A percentile compares a stretch with the other conserved stretches of the same genome.
Evolutionary conservation across 2,329 filamentous ascomycete species (phyloP).

Genomic region (Aspergillus clavatus): DNA sequence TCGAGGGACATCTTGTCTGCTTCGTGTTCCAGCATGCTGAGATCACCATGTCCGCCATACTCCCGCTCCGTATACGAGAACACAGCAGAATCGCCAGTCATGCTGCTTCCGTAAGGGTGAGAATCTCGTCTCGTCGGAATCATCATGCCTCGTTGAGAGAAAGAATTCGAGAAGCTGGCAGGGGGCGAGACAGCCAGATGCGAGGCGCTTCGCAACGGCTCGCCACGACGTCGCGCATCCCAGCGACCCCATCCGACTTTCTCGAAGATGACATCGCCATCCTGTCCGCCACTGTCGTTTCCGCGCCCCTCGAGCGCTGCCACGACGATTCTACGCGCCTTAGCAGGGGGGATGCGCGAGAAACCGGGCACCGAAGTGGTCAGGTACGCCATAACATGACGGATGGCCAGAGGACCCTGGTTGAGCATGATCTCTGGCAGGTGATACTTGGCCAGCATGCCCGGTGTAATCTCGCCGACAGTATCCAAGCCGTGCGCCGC

Average conservation of each 20-base stretch:
- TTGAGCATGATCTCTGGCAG: constrained; percentile 84
- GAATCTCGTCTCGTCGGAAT: constrained; percentile 39
- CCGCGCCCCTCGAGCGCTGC: constrained; percentile 77
- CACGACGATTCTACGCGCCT: constrained; percentile 88
- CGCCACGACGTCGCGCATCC: constrained; percentile 74
- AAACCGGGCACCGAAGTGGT: constrained; percentile 92
- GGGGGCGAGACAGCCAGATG: constrained; percentile 43
- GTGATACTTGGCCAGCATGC: constrained; percentile 81
- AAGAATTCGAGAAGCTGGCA: constrained; percentile 47
- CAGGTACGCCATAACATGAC: constrained; percentile 90
- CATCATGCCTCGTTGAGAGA: constrained; percentile 44
- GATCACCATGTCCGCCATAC: constrained; percentile 54
- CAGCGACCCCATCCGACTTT: constrained; percentile 98
- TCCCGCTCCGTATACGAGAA: constrained; percentile 67
- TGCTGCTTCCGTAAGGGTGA: constrained; percentile 55
- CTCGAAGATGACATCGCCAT: constrained; percentile 64
- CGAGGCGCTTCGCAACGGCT: constrained; percentile 41
- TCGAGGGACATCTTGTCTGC: constrained; percentile 94
- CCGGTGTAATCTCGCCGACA: constrained; percentile 75
- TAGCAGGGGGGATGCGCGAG: constrained; percentile 78
- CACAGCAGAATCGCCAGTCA: constrained; percentile 65
- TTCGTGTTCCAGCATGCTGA: constrained; percentile 72
- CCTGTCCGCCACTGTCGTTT: constrained; percentile 51
- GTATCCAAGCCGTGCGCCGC: constrained; percentile 58
- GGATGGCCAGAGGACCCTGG: constrained; percentile 87